Evolutionary conservation across 257 asterid genomes (phyloP).

Genomic region (Capsicum rhomboideum): DNA sequence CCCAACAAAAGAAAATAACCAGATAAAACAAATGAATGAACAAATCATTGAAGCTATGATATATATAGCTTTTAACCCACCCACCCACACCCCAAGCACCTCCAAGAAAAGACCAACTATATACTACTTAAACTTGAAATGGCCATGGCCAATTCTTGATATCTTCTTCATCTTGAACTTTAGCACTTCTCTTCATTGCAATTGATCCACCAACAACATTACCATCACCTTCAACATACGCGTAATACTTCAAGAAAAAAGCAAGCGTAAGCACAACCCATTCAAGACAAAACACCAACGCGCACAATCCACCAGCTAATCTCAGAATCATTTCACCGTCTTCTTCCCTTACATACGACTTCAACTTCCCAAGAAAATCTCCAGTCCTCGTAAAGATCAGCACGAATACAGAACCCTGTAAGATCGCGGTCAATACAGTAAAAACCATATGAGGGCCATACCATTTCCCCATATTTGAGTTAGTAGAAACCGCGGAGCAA

Average conservation of each 20-base stretch:
- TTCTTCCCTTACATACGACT: constrained; percentile 77
- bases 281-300: constrained; percentile 64
- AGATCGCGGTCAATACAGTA: constrained; percentile 80
- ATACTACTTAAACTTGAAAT: constrained; percentile 36
- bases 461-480: constrained; percentile 46
- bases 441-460: constrained; percentile 89
- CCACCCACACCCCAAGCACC: not conserved
- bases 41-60: not conserved
- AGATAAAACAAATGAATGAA: not conserved
- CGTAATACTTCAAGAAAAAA: constrained; percentile 67
- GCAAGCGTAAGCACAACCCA: constrained; percentile 88
- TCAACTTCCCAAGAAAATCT: constrained; percentile 63
- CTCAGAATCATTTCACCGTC: constrained; percentile 70
- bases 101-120: too few relatives aligned
- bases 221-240: constrained; percentile 51
- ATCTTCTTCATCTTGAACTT: constrained; percentile 68
- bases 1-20: not conserved
- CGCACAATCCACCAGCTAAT: constrained; percentile 66
- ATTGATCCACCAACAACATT: constrained; percentile 6
- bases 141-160: constrained; percentile 92
- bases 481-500: constrained; percentile 49
- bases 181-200: constrained; percentile 39
- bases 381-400: constrained; percentile 69
- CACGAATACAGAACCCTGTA: constrained; percentile 82
- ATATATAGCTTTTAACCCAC: not conserved